These are phyloP conservation scores for Melaleuca quinquenervia DNA, from an alignment of 345 rosid genomes.

Conservation along the genomic window DNA sequence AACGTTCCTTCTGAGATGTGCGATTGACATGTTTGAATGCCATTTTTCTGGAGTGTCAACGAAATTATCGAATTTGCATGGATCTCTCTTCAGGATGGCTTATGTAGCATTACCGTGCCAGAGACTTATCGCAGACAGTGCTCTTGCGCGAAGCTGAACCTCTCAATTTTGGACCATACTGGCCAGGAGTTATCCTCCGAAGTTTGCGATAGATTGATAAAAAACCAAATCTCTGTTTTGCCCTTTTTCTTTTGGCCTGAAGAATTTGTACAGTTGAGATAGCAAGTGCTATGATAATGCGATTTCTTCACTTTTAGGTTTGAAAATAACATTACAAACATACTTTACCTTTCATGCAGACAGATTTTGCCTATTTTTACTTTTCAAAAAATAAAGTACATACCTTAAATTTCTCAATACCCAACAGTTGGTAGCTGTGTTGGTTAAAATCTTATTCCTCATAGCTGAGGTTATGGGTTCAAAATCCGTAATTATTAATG, in stretches of 20 bases:
- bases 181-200: not conserved
- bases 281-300: not conserved
- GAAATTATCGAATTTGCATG: not conserved
- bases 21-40: not conserved
- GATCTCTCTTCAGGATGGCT: not conserved
- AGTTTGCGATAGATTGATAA: not conserved
- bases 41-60: not conserved
- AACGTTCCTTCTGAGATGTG: not conserved
- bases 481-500: too few relatives aligned
- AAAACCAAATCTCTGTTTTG: not conserved
- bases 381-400: not conserved
- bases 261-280: not conserved
- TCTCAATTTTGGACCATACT: not conserved
- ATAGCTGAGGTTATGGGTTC: too few relatives aligned
- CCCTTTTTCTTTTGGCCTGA: not conserved
- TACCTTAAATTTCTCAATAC: too few relatives aligned
- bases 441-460: too few relatives aligned
- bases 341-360: not conserved
- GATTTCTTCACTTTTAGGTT: not conserved
- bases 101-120: too few relatives aligned
- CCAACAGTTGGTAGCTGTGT: too few relatives aligned
- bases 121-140: too few relatives aligned
- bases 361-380: not conserved
- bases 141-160: not conserved
- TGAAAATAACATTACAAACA: not conserved